Evolutionary conservation across 2,329 filamentous ascomycete species (phyloP).

Genomic region (Nannizziopsis barbatae): DNA sequence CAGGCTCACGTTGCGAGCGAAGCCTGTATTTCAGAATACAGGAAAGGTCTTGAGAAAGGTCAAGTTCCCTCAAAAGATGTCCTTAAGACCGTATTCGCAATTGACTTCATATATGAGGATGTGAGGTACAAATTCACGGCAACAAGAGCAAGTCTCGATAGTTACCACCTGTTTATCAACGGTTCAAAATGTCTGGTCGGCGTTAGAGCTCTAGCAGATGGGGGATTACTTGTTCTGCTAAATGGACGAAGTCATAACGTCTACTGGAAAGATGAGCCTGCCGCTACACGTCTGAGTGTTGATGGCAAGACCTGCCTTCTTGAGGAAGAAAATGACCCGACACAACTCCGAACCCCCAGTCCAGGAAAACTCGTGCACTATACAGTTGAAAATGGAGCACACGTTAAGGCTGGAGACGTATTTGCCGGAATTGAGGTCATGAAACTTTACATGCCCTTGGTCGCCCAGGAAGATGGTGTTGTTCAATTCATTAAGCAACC

Average conservation of each 20-base stretch:
- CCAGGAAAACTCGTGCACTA: slow-evolving; percentile 98
- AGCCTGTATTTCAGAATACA: slow-evolving; percentile 75
- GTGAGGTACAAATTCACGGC: slow-evolving; percentile 96
- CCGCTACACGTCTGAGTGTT: slow-evolving; percentile 86
- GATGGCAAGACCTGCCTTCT: slow-evolving; percentile 97
- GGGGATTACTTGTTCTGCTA: slow-evolving; percentile 81
- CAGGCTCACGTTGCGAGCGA: slow-evolving; percentile 95
- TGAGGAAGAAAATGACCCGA: slow-evolving; percentile 98
- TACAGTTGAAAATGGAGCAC: slow-evolving; percentile 86
- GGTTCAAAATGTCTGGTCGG: slow-evolving; percentile 92
- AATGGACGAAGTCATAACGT: slow-evolving; percentile 92
- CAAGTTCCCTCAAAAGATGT: slow-evolving; percentile 95
- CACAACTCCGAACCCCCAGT: slow-evolving; percentile 85
- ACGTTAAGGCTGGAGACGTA: slow-evolving; percentile 81
- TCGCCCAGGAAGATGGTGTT: slow-evolving; percentile 87
- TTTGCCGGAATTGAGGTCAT: slow-evolving; percentile 99
- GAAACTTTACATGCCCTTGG: slow-evolving; percentile 99
- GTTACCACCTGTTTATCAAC: slow-evolving; percentile 97
- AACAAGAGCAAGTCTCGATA: slow-evolving; percentile 80
- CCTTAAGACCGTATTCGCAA: slow-evolving; percentile 90
- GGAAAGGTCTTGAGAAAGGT: slow-evolving; percentile 81
- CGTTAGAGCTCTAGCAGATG: slow-evolving; percentile 83
- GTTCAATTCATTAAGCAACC: slow-evolving; percentile 99
- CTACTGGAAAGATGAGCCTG: slow-evolving; percentile 99
- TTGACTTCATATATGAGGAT: slow-evolving; percentile 98